Evolutionary conservation across 2,329 filamentous ascomycete genomes (phyloP).

Genomic region (Cladophialophora yegresii): DNA sequence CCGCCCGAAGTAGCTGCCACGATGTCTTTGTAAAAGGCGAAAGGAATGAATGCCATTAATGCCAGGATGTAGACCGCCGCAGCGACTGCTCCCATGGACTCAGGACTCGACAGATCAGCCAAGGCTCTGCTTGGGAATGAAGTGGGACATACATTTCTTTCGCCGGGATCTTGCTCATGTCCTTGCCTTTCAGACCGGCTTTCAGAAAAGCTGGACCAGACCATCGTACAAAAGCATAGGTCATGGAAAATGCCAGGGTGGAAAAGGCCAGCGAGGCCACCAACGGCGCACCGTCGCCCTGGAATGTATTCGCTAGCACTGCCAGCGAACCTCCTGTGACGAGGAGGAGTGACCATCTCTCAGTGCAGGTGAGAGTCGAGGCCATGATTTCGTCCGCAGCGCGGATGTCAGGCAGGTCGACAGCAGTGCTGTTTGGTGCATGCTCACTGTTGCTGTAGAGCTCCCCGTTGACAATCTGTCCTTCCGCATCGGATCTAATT

Average conservation of each 20-base stretch:
- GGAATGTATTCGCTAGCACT: constrained; percentile 77
- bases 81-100: constrained; percentile 93
- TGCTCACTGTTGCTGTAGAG: not conserved
- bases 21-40: constrained; percentile 98
- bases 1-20: constrained; percentile 91
- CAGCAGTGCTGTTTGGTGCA: not conserved
- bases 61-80: constrained; percentile 88
- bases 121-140: not conserved
- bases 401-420: not conserved
- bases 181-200: constrained; percentile 84
- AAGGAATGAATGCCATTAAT: constrained; percentile 90
- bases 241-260: constrained; percentile 76
- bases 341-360: constrained; percentile 61
- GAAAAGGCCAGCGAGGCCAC: constrained; percentile 86
- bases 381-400: constrained; percentile 40
- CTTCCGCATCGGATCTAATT: not conserved
- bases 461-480: constrained; percentile 11
- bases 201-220: constrained; percentile 85
- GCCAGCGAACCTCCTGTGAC: constrained; percentile 70
- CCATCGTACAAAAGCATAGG: constrained; percentile 88
- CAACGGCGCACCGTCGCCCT: constrained; percentile 83
- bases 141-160: constrained; percentile 66
- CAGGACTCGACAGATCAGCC: constrained; percentile 60
- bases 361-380: constrained; percentile 52
- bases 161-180: constrained; percentile 76